A percentile compares a stretch with the other conserved stretches of the same genome.
Conservation (phyloP, 1,139 yeast genomes). For the Debaryomyces singareniensis region DNA sequence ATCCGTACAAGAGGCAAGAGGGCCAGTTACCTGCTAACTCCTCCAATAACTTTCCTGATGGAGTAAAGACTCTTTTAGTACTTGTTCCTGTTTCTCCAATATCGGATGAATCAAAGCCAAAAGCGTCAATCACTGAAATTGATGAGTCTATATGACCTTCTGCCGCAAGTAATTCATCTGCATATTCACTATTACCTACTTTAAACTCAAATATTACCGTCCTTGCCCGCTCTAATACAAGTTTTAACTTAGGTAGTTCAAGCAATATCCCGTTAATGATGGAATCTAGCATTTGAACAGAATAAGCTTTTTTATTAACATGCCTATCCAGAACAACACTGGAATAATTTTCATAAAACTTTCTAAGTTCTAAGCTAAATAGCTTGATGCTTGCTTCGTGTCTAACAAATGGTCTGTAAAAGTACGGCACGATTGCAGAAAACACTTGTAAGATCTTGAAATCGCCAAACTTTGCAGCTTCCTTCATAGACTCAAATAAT, state of each 20-base stretch:
- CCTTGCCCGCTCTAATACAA: slow-evolving; percentile 55
- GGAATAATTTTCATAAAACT: slow-evolving; percentile 40
- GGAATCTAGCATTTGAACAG: slow-evolving; percentile 59
- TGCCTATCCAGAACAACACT: slow-evolving; percentile 22
- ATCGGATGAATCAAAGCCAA: slow-evolving; percentile 44
- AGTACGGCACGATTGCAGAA: slow-evolving; percentile 77
- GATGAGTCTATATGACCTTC: slow-evolving; percentile 44
- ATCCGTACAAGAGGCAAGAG: slow-evolving; percentile 74
- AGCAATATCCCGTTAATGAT: slow-evolving; percentile 60
- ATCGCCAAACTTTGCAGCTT: slow-evolving; percentile 64
- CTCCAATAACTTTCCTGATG: slow-evolving; percentile 81
- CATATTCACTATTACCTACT: slow-evolving; percentile 9
- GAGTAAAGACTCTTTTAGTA: slow-evolving; percentile 67
- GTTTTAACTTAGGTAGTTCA: slow-evolving; percentile 63
- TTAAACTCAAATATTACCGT: slow-evolving; percentile 18
- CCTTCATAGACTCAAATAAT: slow-evolving; percentile 64
- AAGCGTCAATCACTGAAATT: slow-evolving; percentile 69
- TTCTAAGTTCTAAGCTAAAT: slow-evolving; percentile 38
- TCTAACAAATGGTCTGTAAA: slow-evolving; percentile 85
- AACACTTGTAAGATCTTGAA: slow-evolving; percentile 72
- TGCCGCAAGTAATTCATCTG: slow-evolving; percentile 7
- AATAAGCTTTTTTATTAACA: slow-evolving; percentile 33
- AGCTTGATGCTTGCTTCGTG: slow-evolving; percentile 70
- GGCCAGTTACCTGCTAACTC: slow-evolving; percentile 90
- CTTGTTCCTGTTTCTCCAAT: slow-evolving; percentile 28